Conservation (phyloP, 1,139 yeast species). For the Diutina ranongensis region DNA sequence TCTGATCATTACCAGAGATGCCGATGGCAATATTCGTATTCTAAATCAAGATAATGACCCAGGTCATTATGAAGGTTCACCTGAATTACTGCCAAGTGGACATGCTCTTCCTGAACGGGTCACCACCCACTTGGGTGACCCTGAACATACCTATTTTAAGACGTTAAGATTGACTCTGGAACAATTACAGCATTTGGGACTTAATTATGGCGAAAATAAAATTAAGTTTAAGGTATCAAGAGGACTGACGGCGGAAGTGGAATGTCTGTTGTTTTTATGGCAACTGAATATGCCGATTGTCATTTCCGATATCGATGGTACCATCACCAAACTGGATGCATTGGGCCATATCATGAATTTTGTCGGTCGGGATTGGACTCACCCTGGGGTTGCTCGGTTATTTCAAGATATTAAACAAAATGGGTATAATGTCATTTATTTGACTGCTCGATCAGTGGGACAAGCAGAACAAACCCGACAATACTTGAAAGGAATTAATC, state of each 20-base stretch:
- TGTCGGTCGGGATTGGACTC: conserved; percentile 98
- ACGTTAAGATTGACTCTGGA: conserved; percentile 88
- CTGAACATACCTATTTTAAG: conserved; percentile 48
- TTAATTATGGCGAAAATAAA: conserved; percentile 71
- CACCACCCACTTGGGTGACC: conserved; percentile 12
- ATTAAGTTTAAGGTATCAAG: conserved; percentile 69
- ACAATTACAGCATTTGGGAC: conserved; percentile 62
- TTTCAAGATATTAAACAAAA: conserved; percentile 76
- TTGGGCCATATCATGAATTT: conserved; percentile 91
- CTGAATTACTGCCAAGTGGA: conserved; percentile 9
- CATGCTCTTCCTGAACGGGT: conserved; percentile 9
- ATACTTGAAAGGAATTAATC: conserved; percentile 68
- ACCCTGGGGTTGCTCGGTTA: conserved; percentile 84
- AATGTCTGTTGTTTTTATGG: conserved; percentile 77
- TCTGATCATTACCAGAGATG: conserved; percentile 40
- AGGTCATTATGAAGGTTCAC: conserved; percentile 7
- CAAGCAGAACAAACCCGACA: conserved; percentile 90
- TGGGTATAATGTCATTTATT: conserved; percentile 87
- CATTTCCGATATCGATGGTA: conserved; percentile 95
- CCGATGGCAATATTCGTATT: conserved; percentile 64
- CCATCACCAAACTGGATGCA: conserved; percentile 96
- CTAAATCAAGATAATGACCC: conserved; percentile 9
- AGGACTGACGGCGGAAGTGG: conserved; percentile 60
- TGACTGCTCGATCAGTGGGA: conserved; percentile 93
- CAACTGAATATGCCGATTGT: conserved; percentile 78